These are phyloP conservation scores for Berkeleyomyces basicola DNA, from an alignment of 2,329 filamentous ascomycete genomes.

Conservation along the genomic window DNA sequence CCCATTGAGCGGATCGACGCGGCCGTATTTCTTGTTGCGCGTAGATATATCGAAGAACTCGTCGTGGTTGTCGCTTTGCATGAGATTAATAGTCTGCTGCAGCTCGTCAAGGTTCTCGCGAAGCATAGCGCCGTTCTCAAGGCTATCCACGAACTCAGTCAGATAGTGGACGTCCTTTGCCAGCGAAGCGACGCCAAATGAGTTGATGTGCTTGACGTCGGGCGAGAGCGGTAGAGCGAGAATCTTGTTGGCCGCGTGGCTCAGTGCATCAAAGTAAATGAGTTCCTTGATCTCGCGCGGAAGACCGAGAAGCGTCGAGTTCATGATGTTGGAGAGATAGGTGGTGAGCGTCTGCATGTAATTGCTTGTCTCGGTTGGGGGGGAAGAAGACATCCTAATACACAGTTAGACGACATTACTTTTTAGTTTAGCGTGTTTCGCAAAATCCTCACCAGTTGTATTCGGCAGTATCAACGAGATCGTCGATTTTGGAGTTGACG, in stretches of 20 bases:
- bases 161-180: slow-evolving; percentile 73
- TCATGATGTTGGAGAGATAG: slow-evolving; percentile 94
- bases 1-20: slow-evolving; percentile 81
- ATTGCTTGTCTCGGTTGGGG: slow-evolving; percentile 59
- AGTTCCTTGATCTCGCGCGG: slow-evolving; percentile 92
- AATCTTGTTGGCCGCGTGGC: slow-evolving; percentile 76
- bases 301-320: slow-evolving; percentile 78
- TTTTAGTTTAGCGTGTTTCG: neutral
- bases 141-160: slow-evolving; percentile 66
- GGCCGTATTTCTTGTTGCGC: slow-evolving; percentile 82
- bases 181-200: slow-evolving; percentile 65
- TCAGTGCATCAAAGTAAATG: slow-evolving; percentile 92
- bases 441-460: slow-evolving; percentile 59
- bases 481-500: slow-evolving; percentile 96
- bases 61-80: slow-evolving; percentile 79
- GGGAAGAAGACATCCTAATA: slow-evolving; percentile 34
- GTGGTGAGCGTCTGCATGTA: slow-evolving; percentile 93
- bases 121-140: slow-evolving; percentile 73
- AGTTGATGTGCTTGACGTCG: slow-evolving; percentile 72
- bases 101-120: slow-evolving; percentile 82
- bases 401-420: slow-evolving; percentile 14
- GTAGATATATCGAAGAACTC: slow-evolving; percentile 90
- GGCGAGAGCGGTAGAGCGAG: slow-evolving; percentile 61
- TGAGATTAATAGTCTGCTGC: slow-evolving; percentile 76
- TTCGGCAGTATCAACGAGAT: slow-evolving; percentile 89